Evolutionary conservation across 306 rosid genomes (phyloP), one percentile per base, ranked within the genome.

Genomic region (Echinosophora koreensis): DNA sequence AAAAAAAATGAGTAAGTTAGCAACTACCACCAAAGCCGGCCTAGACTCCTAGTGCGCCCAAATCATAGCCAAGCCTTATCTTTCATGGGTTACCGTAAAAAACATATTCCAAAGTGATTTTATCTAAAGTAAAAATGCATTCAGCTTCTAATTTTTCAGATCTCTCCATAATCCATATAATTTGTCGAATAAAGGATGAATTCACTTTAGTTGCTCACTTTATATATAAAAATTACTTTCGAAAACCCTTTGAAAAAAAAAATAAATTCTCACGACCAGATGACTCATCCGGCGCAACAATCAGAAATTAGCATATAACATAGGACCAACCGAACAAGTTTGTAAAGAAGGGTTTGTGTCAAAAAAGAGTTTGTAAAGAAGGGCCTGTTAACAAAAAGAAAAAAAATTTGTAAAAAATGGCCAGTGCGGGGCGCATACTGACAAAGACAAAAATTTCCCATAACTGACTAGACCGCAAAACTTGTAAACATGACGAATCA

Each of bases 221-320:
- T 22, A 22, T 22, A 22, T 22, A 22, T 22, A 22, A 0, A 22
- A 22, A 22, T 22, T 22, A 22, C 22, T 22, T 22, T 22, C 22
- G 22, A 22, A 1, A 22, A 22, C 22, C 22, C 22, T 22, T 22
- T 22, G 22, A 1, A 22, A 22, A 22, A 22, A 22, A 0, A 3
- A 46, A 3, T 2, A 3, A 46, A 3, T 2, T 11, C 49, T 3
- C 18, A 63, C 30, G 32, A 11, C 67, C 39, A 44, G 3, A 14
- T 15, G 57, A 17, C 57, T 41, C 14, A 41, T 8, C 16, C 69
- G 18, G 15, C 69, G 22, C 69, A 32, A 15, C 74, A 41, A 15
- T 74, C 80, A 73, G 78, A 74, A 41, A 41, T 51, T 79, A 78
- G 80, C 61, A 12, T 9, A 34, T 62, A 14, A n/a, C 5, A 39